Percentiles rank a stretch among this genome's conserved stretches.
These are phyloP conservation scores for Leccinum longicurvipes DNA, from an alignment of 768 basidiomycete species.

Conservation along the genomic window DNA sequence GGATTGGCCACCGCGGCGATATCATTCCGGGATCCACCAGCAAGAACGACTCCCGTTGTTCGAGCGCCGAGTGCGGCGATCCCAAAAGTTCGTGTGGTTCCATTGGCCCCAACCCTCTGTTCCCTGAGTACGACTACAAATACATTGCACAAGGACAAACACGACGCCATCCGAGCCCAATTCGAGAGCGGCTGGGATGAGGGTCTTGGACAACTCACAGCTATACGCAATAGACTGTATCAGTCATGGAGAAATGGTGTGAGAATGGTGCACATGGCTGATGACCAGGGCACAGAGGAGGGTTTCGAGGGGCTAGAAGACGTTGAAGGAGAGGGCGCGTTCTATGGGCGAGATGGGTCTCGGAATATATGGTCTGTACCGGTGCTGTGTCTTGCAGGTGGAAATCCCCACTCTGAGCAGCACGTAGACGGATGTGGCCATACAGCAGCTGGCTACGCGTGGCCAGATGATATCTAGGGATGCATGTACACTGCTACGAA, in stretches of 20 bases:
- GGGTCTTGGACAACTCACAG: conserved; percentile 51
- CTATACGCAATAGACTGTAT: conserved; percentile 43
- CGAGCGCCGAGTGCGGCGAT: conserved; percentile 6
- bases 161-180: conserved; percentile 41
- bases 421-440: conserved; percentile 41
- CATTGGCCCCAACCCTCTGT: conserved; percentile 45
- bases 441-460: conserved; percentile 30
- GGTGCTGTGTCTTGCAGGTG: conserved; percentile 40
- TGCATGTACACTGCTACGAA: conserved; percentile 5
- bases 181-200: conserved; percentile 65
- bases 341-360: conserved; percentile 16
- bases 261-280: conserved; percentile 40
- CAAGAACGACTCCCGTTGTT: conserved; percentile 15
- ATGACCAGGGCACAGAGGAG: conserved; percentile 26
- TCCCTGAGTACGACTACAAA: conserved; percentile 47
- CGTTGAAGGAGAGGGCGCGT: conserved; percentile 27
- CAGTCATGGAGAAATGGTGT: conserved; percentile 47
- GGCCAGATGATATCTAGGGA: conserved; percentile 32
- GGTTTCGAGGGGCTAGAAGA: conserved; percentile 35
- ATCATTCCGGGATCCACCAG: conserved; percentile 44
- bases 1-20: conserved; percentile 67
- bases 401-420: conserved; percentile 13
- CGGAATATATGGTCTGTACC: conserved; percentile 23
- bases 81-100: conserved; percentile 54
- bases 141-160: conserved; percentile 30